Evolutionary conservation across 176 grass and related monocot species (phyloP).

Genomic region (Urochloa ruziziensis): DNA sequence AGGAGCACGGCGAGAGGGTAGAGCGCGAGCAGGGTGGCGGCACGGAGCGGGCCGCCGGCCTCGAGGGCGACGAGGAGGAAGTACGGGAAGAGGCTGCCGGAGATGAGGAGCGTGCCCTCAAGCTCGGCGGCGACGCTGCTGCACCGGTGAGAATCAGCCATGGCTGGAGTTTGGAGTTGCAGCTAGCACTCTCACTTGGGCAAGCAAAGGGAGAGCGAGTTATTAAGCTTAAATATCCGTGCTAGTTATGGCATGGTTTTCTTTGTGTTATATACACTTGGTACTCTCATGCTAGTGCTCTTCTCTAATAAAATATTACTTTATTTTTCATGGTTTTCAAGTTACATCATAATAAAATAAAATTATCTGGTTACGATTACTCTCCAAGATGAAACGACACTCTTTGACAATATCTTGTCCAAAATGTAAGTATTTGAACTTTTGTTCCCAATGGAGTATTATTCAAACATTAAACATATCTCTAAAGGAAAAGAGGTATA

Average conservation of each 20-base stretch:
- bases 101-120: conserved; percentile 58
- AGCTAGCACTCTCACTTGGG: not conserved
- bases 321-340: too few relatives aligned
- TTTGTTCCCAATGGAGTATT: too few relatives aligned
- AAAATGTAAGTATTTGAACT: too few relatives aligned
- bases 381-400: too few relatives aligned
- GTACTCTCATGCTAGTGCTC: too few relatives aligned
- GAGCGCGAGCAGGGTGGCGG: conserved; percentile 17
- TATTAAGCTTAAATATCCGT: conserved; percentile 3
- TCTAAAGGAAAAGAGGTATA: too few relatives aligned
- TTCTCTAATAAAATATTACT: too few relatives aligned
- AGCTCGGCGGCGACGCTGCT: conserved; percentile 44
- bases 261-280: not conserved
- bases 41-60: conserved; percentile 49
- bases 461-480: too few relatives aligned
- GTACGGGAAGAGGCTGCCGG: conserved; percentile 52
- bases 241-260: not conserved
- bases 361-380: too few relatives aligned
- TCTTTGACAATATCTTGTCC: too few relatives aligned
- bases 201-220: too few relatives aligned
- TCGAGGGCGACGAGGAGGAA: conserved; percentile 69
- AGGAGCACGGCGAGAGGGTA: conserved; percentile 43
- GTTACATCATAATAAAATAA: too few relatives aligned
- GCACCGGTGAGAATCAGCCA: not conserved
- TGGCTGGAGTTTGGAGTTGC: not conserved